phyloP scores from a whole-genome alignment of 345 rosid species.

The Populus davidiana region DNA sequence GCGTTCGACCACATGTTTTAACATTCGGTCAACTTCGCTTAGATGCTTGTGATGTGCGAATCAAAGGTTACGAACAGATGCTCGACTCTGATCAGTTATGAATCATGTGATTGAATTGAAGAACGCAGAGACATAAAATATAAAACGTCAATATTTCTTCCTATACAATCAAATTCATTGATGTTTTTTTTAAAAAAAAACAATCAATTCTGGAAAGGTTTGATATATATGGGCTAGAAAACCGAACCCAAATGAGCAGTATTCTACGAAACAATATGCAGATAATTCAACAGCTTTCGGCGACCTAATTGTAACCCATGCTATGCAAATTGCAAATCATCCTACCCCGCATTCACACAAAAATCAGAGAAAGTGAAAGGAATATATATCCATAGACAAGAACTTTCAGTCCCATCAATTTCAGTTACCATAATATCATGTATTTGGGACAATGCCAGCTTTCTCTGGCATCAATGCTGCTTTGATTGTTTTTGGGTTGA shows the following conservation, averaged over 20 bases:
- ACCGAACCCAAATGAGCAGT: neutral
- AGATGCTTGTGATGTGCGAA: neutral
- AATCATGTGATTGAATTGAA: too few relatives aligned
- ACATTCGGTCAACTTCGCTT: neutral
- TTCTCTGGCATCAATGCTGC: neutral
- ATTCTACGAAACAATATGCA: constrained; percentile 4
- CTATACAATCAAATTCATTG: too few relatives aligned
- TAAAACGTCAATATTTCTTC: too few relatives aligned
- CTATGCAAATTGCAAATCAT: neutral
- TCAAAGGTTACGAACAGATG: neutral
- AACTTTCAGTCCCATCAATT: neutral
- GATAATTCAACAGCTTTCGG: neutral
- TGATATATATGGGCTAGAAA: neutral
- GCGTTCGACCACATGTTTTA: neutral
- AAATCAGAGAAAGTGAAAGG: neutral
- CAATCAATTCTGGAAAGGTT: neutral
- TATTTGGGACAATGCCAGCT: neutral
- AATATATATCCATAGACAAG: neutral
- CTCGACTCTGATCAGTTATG: too few relatives aligned
- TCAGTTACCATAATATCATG: neutral
- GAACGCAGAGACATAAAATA: too few relatives aligned
- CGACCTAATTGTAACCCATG: neutral
- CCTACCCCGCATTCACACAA: neutral
- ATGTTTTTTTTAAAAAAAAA: too few relatives aligned
- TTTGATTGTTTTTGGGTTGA: too few relatives aligned